Evolutionary conservation across 139 green algal genomes (phyloP).

Genomic region (Chlorella sp.): DNA sequence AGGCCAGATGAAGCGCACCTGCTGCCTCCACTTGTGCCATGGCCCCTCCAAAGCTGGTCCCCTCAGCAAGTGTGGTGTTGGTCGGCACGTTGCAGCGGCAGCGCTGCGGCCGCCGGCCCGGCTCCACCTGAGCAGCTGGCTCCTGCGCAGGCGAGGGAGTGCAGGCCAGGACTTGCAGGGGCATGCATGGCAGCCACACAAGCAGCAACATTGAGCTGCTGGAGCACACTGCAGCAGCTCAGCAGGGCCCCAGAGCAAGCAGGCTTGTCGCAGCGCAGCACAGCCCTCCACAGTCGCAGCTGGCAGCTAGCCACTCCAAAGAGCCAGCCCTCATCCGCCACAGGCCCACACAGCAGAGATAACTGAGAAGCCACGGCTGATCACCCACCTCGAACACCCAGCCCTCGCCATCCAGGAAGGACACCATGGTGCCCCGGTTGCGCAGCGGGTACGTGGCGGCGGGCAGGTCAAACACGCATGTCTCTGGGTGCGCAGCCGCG

Average conservation of each 20-base stretch:
- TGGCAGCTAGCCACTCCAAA: no score
- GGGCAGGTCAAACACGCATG: conserved; percentile 35
- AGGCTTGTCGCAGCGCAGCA: no score
- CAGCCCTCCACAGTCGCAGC: no score
- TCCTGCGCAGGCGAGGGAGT: background rate
- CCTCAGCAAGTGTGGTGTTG: conserved; percentile 23
- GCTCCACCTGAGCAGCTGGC: background rate
- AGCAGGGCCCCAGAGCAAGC: no score
- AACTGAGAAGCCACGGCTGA: background rate
- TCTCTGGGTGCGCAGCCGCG: conserved; percentile 49
- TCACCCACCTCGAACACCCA: conserved; percentile 35
- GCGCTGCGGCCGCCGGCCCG: background rate
- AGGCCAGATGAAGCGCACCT: conserved; percentile 44
- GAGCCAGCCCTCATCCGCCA: background rate
- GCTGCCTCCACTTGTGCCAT: conserved; percentile 29
- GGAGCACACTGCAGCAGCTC: no score
- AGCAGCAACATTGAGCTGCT: no score
- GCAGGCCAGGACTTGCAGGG: background rate
- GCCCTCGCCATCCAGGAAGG: conserved; percentile 40
- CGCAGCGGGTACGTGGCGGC: conserved; percentile 32
- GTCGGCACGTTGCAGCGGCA: conserved; percentile 22
- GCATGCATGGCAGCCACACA: no score
- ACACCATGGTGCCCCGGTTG: conserved; percentile 47
- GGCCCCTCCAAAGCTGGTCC: conserved; percentile 35
- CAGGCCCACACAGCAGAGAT: no score